Evolutionary conservation across 169 alveolate genomes (phyloP).

Genomic region (Eimeria zaria): DNA sequence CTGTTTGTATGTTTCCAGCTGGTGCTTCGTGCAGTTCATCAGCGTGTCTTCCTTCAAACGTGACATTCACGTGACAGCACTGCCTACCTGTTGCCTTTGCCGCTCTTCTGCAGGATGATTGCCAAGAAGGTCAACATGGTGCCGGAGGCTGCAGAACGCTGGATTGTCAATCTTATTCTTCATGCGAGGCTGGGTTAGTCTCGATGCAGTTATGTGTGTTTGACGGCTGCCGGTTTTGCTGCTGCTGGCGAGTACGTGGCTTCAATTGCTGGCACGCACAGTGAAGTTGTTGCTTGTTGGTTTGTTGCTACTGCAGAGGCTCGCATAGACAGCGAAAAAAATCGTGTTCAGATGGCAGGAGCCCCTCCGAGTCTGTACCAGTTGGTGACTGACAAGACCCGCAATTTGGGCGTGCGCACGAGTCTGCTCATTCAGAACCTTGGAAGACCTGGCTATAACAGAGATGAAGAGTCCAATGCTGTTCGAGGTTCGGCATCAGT

Average conservation of each 20-base stretch:
- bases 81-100: background rate
- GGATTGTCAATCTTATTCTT: constrained; percentile 96
- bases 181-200: constrained; percentile 89
- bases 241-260: background rate
- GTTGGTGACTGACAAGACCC: constrained; percentile 88
- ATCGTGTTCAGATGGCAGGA: constrained; percentile 95
- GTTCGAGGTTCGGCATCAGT: constrained; percentile 5
- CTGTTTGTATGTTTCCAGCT: background rate
- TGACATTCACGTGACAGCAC: background rate
- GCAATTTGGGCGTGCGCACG: constrained; percentile 82
- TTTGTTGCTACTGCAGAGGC: constrained; percentile 90
- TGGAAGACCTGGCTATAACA: constrained; percentile 73
- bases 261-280: background rate
- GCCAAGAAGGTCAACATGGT: constrained; percentile 94
- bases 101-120: constrained; percentile 88
- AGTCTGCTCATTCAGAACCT: constrained; percentile 78
- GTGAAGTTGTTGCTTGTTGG: background rate
- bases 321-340: constrained; percentile 95
- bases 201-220: too few relatives aligned
- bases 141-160: constrained; percentile 94
- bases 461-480: constrained; percentile 68
- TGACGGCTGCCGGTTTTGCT: background rate
- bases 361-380: constrained; percentile 93
- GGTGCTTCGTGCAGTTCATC: background rate
- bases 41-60: background rate